These are phyloP conservation scores for Fraxinus sp. DNA, from an alignment of 305 asterid genomes.

Conservation along the genomic window DNA sequence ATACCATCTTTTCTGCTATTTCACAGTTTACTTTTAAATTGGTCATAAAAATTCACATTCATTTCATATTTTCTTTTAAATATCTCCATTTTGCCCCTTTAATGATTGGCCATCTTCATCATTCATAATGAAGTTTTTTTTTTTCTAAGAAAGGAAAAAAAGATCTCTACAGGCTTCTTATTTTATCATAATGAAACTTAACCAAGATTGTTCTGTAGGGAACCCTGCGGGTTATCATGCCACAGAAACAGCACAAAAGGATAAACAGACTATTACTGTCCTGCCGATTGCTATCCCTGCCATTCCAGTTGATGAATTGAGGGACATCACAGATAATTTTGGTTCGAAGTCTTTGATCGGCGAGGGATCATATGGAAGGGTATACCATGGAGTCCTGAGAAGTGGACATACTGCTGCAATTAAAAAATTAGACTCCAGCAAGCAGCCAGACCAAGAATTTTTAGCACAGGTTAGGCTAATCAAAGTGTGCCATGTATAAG, in stretches of 20 bases:
- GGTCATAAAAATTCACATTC: slow-evolving; percentile 8
- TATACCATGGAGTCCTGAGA: slow-evolving; percentile 57
- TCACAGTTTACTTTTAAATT: not conserved
- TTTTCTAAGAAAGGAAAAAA: not conserved
- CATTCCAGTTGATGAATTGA: slow-evolving; percentile 62
- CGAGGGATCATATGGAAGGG: slow-evolving; percentile 79
- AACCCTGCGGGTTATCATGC: slow-evolving; percentile 52
- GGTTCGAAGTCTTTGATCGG: slow-evolving; percentile 65
- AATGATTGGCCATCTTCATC: not conserved
- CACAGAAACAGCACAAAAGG: slow-evolving; percentile 55
- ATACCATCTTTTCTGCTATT: not conserved
- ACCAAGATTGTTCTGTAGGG: slow-evolving; percentile 31
- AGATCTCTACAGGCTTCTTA: not conserved
- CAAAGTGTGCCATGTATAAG: slow-evolving; percentile 3
- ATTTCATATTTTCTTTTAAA: slow-evolving; percentile 3
- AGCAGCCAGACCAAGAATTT: slow-evolving; percentile 81
- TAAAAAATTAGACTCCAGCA: slow-evolving; percentile 76
- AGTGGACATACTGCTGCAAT: slow-evolving; percentile 62
- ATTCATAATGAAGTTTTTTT: not conserved
- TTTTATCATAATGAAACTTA: slow-evolving; percentile 12
- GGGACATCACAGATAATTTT: slow-evolving; percentile 67
- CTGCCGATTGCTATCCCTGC: slow-evolving; percentile 70
- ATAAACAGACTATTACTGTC: slow-evolving; percentile 42
- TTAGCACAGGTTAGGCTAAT: slow-evolving; percentile 50
- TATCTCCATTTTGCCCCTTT: not conserved